A percentile compares a stretch with the other conserved stretches of the same genome.
Evolutionary conservation across 805 yeast genomes (phyloP).

Genomic region (Maudiozyma pseudohumilis): DNA sequence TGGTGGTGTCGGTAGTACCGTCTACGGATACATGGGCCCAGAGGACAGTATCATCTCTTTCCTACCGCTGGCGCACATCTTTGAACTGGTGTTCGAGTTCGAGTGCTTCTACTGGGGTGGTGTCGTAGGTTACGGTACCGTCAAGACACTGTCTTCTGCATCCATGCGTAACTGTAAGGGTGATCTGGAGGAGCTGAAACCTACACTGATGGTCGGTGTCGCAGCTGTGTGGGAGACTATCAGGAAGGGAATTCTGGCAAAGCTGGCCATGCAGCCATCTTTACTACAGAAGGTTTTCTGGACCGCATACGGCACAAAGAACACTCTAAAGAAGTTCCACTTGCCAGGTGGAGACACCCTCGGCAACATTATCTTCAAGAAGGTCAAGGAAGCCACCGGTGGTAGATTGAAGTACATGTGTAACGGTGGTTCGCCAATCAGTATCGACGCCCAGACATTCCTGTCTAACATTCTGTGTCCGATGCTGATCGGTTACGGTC

Average conservation of each 20-base stretch:
- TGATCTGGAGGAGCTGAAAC: conserved; percentile 79
- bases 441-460: conserved; percentile 76
- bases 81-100: conserved; percentile 84
- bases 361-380: conserved; percentile 71
- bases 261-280: conserved; percentile 57
- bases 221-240: conserved; percentile 98
- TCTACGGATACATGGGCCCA: conserved; percentile 43
- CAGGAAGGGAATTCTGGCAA: conserved; percentile 79
- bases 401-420: conserved; percentile 64
- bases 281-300: conserved; percentile 76
- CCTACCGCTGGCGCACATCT: conserved; percentile 92
- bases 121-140: conserved; percentile 78
- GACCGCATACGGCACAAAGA: conserved; percentile 73
- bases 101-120: conserved; percentile 81
- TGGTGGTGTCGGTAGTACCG: conserved; percentile 66
- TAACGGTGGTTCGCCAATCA: conserved; percentile 91
- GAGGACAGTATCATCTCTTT: conserved; percentile 75
- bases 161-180: conserved; percentile 80
- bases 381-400: conserved; percentile 90
- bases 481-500: conserved; percentile 89
- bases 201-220: conserved; percentile 94
- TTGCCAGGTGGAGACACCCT: conserved; percentile 61
- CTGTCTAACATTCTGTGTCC: conserved; percentile 70
- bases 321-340: conserved; percentile 47
- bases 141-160: conserved; percentile 76